phyloP scores from a whole-genome alignment of 805 yeast genomes.

The Cyberlindnera americana region DNA sequence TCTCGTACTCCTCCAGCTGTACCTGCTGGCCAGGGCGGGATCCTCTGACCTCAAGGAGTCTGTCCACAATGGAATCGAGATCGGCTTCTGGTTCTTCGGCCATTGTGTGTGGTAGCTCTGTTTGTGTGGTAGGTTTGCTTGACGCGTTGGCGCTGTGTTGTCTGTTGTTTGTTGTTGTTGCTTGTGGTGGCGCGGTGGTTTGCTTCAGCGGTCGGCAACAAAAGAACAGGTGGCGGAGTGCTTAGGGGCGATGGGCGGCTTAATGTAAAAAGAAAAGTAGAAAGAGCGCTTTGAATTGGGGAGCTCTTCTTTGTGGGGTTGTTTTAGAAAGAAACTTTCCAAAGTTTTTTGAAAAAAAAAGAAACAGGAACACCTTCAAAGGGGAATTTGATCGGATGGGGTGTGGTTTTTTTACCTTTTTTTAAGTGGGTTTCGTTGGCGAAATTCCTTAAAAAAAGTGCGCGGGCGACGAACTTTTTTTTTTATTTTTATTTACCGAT shows the following conservation, averaged over 20 bases:
- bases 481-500: neutral
- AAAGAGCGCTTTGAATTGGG: too few relatives aligned
- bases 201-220: slow-evolving; percentile 10
- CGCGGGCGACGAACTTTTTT: neutral
- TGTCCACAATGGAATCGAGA: slow-evolving; percentile 93
- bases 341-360: too few relatives aligned
- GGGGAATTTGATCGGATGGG: too few relatives aligned
- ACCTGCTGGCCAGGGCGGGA: slow-evolving; percentile 98
- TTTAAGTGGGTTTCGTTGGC: neutral
- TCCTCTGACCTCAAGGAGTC: slow-evolving; percentile 95
- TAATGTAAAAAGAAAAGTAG: too few relatives aligned
- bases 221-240: too few relatives aligned
- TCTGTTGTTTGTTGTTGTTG: slow-evolving; percentile 2
- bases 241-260: too few relatives aligned
- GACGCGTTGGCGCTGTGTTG: slow-evolving; percentile 1
- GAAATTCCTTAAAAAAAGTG: neutral
- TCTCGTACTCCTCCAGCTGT: slow-evolving; percentile 88
- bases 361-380: too few relatives aligned
- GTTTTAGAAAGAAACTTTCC: too few relatives aligned
- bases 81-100: slow-evolving; percentile 72
- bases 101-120: slow-evolving; percentile 24
- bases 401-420: too few relatives aligned
- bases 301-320: too few relatives aligned
- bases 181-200: slow-evolving; percentile 7
- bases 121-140: slow-evolving; percentile 4